A percentile compares a stretch with the other conserved stretches of the same genome.
These are phyloP conservation scores for Gossypium gossypioides DNA, from an alignment of 441 rosid genomes.

Conservation along the genomic window DNA sequence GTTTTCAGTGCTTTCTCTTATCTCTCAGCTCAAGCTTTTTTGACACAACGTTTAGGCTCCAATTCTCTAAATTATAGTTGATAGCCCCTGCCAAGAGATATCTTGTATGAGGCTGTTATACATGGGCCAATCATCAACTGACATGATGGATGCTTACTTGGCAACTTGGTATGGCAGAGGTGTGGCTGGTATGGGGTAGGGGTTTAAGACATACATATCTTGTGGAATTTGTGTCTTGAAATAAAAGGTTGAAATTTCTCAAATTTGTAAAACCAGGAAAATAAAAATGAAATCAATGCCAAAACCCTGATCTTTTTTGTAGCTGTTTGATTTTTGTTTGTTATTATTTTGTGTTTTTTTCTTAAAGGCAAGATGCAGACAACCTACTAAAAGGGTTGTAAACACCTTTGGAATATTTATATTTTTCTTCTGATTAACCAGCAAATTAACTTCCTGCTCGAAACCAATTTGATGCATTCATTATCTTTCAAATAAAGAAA, in stretches of 20 bases:
- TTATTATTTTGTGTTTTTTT: background rate
- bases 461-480: background rate
- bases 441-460: background rate
- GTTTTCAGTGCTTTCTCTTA: background rate
- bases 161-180: background rate
- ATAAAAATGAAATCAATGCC: background rate
- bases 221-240: background rate
- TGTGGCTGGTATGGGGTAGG: slow-evolving; percentile 8
- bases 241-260: slow-evolving; percentile 5
- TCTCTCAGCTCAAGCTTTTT: background rate
- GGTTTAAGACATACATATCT: background rate
- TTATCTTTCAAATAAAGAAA: background rate
- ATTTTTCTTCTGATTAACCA: background rate
- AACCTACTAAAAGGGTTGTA: background rate
- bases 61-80: slow-evolving; percentile 12
- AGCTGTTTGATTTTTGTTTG: background rate
- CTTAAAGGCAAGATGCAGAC: background rate
- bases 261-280: slow-evolving; percentile 8
- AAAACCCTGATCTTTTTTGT: background rate
- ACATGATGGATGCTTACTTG: slow-evolving; percentile 12
- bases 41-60: background rate
- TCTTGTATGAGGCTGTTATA: slow-evolving; percentile 21
- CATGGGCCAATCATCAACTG: slow-evolving; percentile 12
- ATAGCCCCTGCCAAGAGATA: background rate
- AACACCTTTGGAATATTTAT: background rate